phyloP scores from a whole-genome alignment of 768 basidiomycete genomes.

The Boletellus ananas region DNA sequence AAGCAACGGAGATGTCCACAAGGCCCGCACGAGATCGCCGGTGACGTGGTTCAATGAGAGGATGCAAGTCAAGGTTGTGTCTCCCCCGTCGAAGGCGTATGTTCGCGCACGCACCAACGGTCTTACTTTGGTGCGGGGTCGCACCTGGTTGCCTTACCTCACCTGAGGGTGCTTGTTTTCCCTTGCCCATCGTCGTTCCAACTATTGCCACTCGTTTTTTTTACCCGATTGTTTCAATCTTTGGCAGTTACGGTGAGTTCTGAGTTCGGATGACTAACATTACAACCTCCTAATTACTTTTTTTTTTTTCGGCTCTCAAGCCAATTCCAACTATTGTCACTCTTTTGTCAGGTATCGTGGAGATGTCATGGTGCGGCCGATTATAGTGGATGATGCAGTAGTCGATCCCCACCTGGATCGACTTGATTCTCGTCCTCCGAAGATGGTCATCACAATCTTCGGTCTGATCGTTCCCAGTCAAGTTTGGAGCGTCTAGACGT shows the following conservation, averaged over 20 bases:
- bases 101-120: constrained; percentile 1
- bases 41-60: neutral
- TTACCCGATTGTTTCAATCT: neutral
- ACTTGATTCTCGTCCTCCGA: no score
- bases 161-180: neutral
- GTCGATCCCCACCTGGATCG: neutral
- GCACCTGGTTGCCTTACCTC: constrained; percentile 1
- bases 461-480: neutral
- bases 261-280: neutral
- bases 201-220: neutral
- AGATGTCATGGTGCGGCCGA: neutral
- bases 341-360: constrained; percentile 9
- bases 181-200: neutral
- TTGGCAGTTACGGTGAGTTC: constrained; percentile 3
- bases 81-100: constrained; percentile 2
- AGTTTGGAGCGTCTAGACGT: neutral
- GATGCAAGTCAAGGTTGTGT: neutral
- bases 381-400: neutral
- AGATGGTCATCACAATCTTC: neutral
- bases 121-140: neutral
- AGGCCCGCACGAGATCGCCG: neutral
- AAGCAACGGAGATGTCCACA: neutral
- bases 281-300: neutral
- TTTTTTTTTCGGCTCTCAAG: neutral
- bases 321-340: constrained; percentile 16